Evolutionary conservation across 768 basidiomycete species (phyloP).

Genomic region (Xerocomellus dryophilus): DNA sequence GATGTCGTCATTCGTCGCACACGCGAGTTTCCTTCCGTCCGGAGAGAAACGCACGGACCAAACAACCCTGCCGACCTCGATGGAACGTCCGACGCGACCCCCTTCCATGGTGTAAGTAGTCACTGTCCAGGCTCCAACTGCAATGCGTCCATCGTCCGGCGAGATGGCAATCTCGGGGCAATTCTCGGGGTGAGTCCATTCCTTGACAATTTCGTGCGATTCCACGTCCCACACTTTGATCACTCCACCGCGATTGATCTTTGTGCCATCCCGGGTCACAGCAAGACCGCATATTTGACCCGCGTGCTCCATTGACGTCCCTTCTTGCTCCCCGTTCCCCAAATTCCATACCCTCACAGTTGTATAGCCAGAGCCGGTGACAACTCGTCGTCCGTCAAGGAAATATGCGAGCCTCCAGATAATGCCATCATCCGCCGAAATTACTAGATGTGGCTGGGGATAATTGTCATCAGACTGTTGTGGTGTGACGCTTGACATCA

Average conservation of each 20-base stretch:
- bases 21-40: not conserved
- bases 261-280: not conserved
- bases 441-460: not conserved
- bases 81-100: not conserved
- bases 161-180: not conserved
- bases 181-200: not conserved
- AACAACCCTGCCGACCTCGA: not conserved
- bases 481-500: not conserved
- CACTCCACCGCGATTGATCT: not conserved
- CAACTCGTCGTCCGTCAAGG: not conserved
- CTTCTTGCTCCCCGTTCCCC: not conserved
- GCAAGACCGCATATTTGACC: accelerated
- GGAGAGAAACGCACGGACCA: not conserved
- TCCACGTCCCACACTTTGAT: not conserved
- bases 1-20: not conserved
- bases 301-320: not conserved
- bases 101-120: no score
- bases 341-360: not conserved
- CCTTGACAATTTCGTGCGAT: not conserved
- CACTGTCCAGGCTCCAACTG: no score
- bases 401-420: not conserved
- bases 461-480: not conserved
- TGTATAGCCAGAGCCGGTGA: not conserved
- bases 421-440: not conserved
- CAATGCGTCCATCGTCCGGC: not conserved